These are phyloP conservation scores for Beauveria asiatica DNA, from an alignment of 2,329 filamentous ascomycete species.

Conservation along the genomic window DNA sequence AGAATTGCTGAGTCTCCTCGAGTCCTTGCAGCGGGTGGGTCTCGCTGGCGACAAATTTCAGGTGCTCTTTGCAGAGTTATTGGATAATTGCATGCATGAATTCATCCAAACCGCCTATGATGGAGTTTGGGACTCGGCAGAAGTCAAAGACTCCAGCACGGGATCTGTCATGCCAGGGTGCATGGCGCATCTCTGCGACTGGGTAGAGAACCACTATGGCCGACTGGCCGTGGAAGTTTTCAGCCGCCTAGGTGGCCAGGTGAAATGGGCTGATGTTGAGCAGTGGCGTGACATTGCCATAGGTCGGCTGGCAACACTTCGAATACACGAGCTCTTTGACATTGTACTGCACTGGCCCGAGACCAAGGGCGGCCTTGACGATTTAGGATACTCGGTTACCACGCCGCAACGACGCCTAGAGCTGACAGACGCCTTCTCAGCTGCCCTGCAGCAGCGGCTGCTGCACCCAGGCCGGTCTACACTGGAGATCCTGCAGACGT, in stretches of 20 bases:
- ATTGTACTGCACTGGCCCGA: conserved; percentile 69
- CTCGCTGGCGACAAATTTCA: conserved; percentile 62
- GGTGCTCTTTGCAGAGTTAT: conserved; percentile 61
- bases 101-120: conserved; percentile 55
- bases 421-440: conserved; percentile 61
- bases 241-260: conserved; percentile 33
- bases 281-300: conserved; percentile 65
- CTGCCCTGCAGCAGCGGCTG: conserved; percentile 55
- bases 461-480: conserved; percentile 71
- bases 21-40: conserved; percentile 55
- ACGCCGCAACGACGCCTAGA: conserved; percentile 60
- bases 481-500: conserved; percentile 65
- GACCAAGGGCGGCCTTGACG: conserved; percentile 63
- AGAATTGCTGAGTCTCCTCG: conserved; percentile 47
- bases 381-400: conserved; percentile 62
- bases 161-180: conserved; percentile 39
- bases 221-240: conserved; percentile 57
- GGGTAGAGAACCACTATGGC: conserved; percentile 60
- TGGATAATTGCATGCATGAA: conserved; percentile 56
- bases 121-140: conserved; percentile 45
- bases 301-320: conserved; percentile 56
- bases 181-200: conserved; percentile 51
- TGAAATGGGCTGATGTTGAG: conserved; percentile 50
- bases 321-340: conserved; percentile 67
- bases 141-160: conserved; percentile 15